These are phyloP conservation scores for Cordyceps javanica DNA, from an alignment of 2,329 filamentous ascomycete species.

Conservation along the genomic window DNA sequence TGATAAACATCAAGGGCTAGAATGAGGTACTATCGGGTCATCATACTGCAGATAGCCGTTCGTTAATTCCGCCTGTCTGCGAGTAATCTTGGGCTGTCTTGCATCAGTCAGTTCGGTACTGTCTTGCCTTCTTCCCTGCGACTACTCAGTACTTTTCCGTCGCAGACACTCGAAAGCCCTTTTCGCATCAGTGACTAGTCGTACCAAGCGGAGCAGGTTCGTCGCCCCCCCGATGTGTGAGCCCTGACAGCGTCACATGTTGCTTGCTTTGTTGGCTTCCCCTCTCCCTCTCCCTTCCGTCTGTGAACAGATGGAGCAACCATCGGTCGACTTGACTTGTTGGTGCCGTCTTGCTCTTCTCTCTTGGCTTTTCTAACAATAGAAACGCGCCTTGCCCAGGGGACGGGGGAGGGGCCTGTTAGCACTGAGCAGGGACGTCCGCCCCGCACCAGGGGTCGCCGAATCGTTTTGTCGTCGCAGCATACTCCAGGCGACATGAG, in stretches of 20 bases:
- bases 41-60: neutral
- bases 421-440: neutral
- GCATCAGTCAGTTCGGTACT: neutral
- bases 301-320: neutral
- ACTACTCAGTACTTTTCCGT: neutral
- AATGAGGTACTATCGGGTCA: neutral
- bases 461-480: neutral
- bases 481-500: neutral
- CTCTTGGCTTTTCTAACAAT: neutral
- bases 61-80: neutral
- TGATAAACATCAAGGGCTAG: neutral
- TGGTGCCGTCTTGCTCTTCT: neutral
- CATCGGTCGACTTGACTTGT: neutral
- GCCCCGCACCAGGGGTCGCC: neutral
- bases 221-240: neutral
- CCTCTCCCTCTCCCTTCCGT: neutral
- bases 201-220: neutral
- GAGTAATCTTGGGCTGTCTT: neutral
- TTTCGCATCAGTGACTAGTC: neutral
- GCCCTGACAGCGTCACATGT: neutral
- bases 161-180: neutral
- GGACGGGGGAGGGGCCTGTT: neutral
- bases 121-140: neutral
- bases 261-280: neutral
- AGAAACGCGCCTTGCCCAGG: neutral